Percentiles rank a stretch among this genome's conserved stretches.
These are phyloP conservation scores for Erythrophleum fordii DNA, from an alignment of 306 rosid genomes.

Conservation along the genomic window DNA sequence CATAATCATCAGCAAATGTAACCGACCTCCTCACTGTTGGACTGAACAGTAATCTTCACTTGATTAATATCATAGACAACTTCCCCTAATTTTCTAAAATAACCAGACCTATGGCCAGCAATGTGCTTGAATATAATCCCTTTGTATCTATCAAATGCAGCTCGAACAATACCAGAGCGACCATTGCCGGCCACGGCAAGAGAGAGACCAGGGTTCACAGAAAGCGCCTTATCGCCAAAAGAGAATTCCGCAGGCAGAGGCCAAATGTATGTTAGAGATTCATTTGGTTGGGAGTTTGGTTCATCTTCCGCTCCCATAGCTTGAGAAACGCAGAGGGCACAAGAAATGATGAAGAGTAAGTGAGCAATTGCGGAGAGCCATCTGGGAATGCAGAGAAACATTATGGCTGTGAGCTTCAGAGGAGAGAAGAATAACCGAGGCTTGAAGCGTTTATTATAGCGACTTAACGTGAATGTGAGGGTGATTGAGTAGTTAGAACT, in stretches of 20 bases:
- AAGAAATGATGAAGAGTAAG: slow-evolving; percentile 36
- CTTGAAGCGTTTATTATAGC: neutral
- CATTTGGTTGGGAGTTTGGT: slow-evolving; percentile 34
- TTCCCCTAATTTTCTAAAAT: slow-evolving; percentile 42
- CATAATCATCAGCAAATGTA: neutral
- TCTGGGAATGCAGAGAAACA: slow-evolving; percentile 34
- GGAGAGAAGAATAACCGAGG: neutral
- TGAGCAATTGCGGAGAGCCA: neutral
- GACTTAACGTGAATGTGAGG: neutral
- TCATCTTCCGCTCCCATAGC: slow-evolving; percentile 5
- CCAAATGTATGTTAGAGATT: slow-evolving; percentile 73
- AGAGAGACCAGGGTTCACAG: slow-evolving; percentile 74
- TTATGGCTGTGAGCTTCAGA: slow-evolving; percentile 31
- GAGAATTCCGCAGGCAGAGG: slow-evolving; percentile 78
- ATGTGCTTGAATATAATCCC: slow-evolving; percentile 62
- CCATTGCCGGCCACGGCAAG: slow-evolving; percentile 57
- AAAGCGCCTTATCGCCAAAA: slow-evolving; percentile 64
- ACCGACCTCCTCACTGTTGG: slow-evolving; percentile 64
- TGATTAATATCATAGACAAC: slow-evolving; percentile 55
- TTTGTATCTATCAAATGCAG: slow-evolving; percentile 77
- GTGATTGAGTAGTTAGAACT: neutral
- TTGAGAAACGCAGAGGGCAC: slow-evolving; percentile 36
- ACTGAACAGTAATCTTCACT: slow-evolving; percentile 59
- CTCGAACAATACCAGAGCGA: slow-evolving; percentile 51
- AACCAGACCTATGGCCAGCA: slow-evolving; percentile 29